Percentiles rank a stretch among this genome's conserved stretches.
Conservation (phyloP, 2,329 filamentous ascomycete species). For the Pestalotiopsis sp. region DNA sequence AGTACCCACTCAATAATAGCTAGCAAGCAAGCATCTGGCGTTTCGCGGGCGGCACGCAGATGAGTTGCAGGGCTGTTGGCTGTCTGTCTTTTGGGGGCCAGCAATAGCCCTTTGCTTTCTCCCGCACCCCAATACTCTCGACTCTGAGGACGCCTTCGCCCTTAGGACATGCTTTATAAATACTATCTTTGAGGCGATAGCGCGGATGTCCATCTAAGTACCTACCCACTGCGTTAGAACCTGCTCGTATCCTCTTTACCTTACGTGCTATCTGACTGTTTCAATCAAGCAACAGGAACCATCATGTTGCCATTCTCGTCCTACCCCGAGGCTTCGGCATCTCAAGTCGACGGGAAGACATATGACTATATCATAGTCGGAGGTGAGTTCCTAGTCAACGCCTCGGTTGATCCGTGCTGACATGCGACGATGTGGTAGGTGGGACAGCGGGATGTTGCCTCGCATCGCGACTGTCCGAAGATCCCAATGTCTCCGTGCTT, state of each 20-base stretch:
- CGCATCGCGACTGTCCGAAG: slow-evolving; percentile 44
- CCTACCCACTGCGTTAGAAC: neutral
- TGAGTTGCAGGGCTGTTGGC: too few relatives aligned
- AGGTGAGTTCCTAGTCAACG: slow-evolving; percentile 18
- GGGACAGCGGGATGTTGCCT: slow-evolving; percentile 50
- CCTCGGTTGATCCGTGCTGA: neutral
- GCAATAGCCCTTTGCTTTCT: neutral
- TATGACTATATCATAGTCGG: slow-evolving; percentile 51
- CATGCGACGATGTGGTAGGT: slow-evolving; percentile 23
- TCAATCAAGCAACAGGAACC: neutral
- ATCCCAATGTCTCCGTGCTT: slow-evolving; percentile 36
- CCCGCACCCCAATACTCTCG: neutral
- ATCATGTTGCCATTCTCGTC: slow-evolving; percentile 27
- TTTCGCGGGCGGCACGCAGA: too few relatives aligned
- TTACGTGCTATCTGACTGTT: neutral
- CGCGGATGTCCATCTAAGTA: neutral
- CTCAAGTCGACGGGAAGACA: slow-evolving; percentile 24
- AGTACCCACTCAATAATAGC: too few relatives aligned
- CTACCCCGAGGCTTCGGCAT: slow-evolving; percentile 24
- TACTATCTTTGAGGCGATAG: neutral
- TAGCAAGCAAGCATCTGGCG: too few relatives aligned
- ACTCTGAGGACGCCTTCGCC: neutral
- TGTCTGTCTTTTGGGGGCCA: neutral
- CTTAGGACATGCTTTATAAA: neutral
- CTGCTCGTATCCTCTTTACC: neutral